These are phyloP conservation scores for Blastobotrys niveus DNA, from an alignment of 1,139 yeast genomes.

Conservation along the genomic window DNA sequence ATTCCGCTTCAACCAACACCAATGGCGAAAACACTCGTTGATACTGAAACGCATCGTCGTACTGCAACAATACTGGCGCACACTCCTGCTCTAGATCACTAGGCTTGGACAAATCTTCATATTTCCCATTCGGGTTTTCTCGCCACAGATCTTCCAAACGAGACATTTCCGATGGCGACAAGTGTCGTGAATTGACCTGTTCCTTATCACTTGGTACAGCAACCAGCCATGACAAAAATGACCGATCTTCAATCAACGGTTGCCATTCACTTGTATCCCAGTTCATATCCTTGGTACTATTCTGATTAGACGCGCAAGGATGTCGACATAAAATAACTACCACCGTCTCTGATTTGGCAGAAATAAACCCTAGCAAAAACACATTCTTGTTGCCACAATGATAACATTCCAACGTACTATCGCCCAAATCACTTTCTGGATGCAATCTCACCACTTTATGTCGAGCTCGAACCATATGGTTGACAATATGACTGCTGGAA, in stretches of 20 bases:
- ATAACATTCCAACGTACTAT: conserved; percentile 80
- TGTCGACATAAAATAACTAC: conserved; percentile 83
- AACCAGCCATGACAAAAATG: conserved; percentile 78
- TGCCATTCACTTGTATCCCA: conserved; percentile 94
- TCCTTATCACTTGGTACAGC: conserved; percentile 64
- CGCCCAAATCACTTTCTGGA: conserved; percentile 78
- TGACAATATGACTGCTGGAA: conserved; percentile 75
- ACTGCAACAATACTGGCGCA: conserved; percentile 68
- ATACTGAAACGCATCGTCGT: conserved; percentile 79
- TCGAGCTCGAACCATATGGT: conserved; percentile 75
- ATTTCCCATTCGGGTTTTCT: conserved; percentile 59
- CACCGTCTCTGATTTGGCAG: conserved; percentile 81
- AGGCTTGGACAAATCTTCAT: conserved; percentile 42
- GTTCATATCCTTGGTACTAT: conserved; percentile 38
- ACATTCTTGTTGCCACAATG: conserved; percentile 82
- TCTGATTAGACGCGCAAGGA: conserved; percentile 76
- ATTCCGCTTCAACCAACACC: conserved; percentile 74
- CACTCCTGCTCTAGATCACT: conserved; percentile 56
- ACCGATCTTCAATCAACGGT: conserved; percentile 73
- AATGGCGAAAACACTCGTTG: conserved; percentile 83
- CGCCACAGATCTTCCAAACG: conserved; percentile 82
- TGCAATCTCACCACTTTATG: conserved; percentile 74
- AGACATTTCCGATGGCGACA: conserved; percentile 61
- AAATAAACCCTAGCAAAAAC: conserved; percentile 78
- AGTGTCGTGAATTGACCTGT: conserved; percentile 46